Base-by-base conservation (phyloP, 2,329 filamentous ascomycete genomes). In the Lasiodiplodia sp. region DNA sequence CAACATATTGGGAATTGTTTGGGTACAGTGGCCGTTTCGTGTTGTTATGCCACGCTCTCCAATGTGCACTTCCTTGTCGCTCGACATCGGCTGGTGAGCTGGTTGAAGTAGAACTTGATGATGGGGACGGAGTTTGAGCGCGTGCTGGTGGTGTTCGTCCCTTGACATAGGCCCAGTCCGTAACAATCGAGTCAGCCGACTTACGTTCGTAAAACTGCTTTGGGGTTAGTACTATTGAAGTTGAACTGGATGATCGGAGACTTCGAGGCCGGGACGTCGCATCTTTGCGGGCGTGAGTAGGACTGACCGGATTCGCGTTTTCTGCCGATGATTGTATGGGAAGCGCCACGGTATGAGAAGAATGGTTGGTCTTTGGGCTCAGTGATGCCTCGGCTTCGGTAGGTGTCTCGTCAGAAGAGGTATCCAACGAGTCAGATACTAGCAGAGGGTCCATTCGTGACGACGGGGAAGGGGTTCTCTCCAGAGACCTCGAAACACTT, bases 401-500 rank as follows among this genome's bases (percentile, higher is more conserved):
- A 2, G 44, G 10, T 18, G 60, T 28, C 2, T 25, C n/a, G 14
- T 52, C 44, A 7, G 65, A 38, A 10, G 51, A 66, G 14, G 25
- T 38, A 8, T 47, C 25, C 16, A 47, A n/a, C 2, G 63, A 67
- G 31, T 53, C 58, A 4, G 71, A 71, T 12, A 68, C 55, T 16
- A 69, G 67, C 31, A 57, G 31, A 16, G 63, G 71, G 69, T 71
- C 68, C 62, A 58, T 69, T 16, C 25, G 28, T 31, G 68, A 58
- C 4, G 47, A 66, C 18, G 72, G 66, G 2, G 71, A 73, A 21
- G 67, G 75, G 4, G 79, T 75, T 38, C 76, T 75, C 23, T 75
- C 73, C 10, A 83, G 70, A 4, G 79, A 78, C 12, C 74, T 69
- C 25, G 75, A 77, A 1, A 81, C 81, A 68, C 75, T 76, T 68